Conservation (phyloP, 169 alveolate genomes). For the Cryptosporidium canis region DNA sequence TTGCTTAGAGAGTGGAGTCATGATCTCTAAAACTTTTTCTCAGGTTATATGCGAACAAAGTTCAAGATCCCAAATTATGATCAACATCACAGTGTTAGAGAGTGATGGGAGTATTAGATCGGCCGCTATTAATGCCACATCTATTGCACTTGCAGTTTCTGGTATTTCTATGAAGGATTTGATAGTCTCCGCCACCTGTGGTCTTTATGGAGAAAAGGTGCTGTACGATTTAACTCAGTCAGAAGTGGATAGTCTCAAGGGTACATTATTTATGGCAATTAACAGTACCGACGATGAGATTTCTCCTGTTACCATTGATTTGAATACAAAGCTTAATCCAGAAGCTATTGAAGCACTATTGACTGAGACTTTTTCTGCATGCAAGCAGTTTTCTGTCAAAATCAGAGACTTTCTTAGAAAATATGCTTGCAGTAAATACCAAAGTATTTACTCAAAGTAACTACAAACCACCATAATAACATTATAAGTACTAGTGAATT, state of each 20-base stretch:
- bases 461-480: too few species aligned
- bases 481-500: too few species aligned
- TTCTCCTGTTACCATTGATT: slow-evolving; percentile 59
- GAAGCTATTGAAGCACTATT: not conserved
- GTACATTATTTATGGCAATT: slow-evolving; percentile 23
- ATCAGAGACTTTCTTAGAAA: slow-evolving; percentile 23
- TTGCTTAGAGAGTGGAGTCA: slow-evolving; percentile 26
- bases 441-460: not conserved
- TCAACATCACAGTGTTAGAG: slow-evolving; percentile 65
- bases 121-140: slow-evolving; percentile 76
- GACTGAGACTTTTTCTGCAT: slow-evolving; percentile 23
- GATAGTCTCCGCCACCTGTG: slow-evolving; percentile 64
- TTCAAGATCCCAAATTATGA: slow-evolving; percentile 39
- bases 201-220: slow-evolving; percentile 19
- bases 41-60: slow-evolving; percentile 23
- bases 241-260: slow-evolving; percentile 29
- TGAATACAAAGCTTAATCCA: slow-evolving; percentile 17
- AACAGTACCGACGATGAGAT: slow-evolving; percentile 57
- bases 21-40: slow-evolving; percentile 42
- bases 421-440: slow-evolving; percentile 17
- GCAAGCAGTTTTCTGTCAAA: slow-evolving; percentile 8
- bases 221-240: slow-evolving; percentile 44
- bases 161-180: slow-evolving; percentile 75
- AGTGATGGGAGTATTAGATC: slow-evolving; percentile 76
- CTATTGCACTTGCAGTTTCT: slow-evolving; percentile 72